These are phyloP conservation scores for Oemleria cerasiformis DNA, from an alignment of 306 rosid species.

Conservation along the genomic window DNA sequence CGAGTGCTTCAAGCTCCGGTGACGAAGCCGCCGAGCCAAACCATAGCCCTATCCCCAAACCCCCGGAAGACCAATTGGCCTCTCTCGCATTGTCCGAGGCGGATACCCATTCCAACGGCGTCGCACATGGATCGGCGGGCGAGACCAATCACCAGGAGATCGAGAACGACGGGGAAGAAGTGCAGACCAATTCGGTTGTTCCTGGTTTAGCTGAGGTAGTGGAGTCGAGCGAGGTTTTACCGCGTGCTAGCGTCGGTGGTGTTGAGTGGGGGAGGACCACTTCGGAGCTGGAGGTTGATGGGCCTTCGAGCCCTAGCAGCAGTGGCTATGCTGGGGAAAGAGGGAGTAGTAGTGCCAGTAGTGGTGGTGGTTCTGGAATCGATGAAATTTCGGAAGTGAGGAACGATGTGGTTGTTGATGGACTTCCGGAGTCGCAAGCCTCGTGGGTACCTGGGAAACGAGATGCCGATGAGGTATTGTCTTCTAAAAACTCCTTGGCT, in stretches of 20 bases:
- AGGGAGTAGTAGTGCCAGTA: constrained; percentile 63
- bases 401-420: constrained; percentile 36
- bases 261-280: constrained; percentile 44
- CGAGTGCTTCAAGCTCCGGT: constrained; percentile 35
- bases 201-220: constrained; percentile 8
- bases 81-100: constrained; percentile 45
- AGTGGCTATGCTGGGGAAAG: constrained; percentile 89
- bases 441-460: constrained; percentile 61
- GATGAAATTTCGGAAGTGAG: constrained; percentile 47
- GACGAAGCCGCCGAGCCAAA: constrained; percentile 34
- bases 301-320: constrained; percentile 68
- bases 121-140: constrained; percentile 33
- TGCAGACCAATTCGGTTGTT: constrained; percentile 17
- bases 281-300: constrained; percentile 51
- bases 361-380: constrained; percentile 36
- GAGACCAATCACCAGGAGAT: constrained; percentile 15
- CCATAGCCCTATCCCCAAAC: constrained; percentile 17
- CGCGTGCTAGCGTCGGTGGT: constrained; percentile 15
- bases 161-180: constrained; percentile 24
- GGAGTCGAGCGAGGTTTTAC: constrained; percentile 26
- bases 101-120: constrained; percentile 41
- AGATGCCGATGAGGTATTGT: constrained; percentile 64
- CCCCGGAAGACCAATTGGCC: constrained; percentile 42
- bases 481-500: constrained; percentile 4
- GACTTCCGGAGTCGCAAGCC: constrained; percentile 38